phyloP scores from a whole-genome alignment of 148 eudicot genomes.

The Arctostaphylos glauca region DNA sequence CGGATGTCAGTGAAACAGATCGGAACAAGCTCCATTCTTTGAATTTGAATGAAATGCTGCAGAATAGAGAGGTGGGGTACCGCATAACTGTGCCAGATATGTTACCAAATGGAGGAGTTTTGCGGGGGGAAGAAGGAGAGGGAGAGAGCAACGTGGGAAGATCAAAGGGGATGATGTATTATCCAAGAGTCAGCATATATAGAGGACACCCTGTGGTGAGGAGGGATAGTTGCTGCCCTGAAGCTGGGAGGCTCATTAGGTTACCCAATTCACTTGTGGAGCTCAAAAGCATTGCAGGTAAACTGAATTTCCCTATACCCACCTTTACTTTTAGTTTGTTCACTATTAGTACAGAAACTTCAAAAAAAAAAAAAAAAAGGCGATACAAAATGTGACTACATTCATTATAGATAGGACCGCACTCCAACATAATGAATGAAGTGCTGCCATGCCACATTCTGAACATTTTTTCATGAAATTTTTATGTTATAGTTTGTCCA shows the following conservation, averaged over 20 bases:
- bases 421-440: not conserved
- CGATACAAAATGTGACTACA: not conserved
- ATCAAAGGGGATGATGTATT: slow-evolving; percentile 9
- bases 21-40: slow-evolving; percentile 9
- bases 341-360: not conserved
- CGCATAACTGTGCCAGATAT: slow-evolving; percentile 21
- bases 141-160: slow-evolving; percentile 17
- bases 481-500: not conserved
- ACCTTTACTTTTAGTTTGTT: not conserved
- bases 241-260: slow-evolving; percentile 52
- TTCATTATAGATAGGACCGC: not conserved
- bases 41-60: slow-evolving; percentile 36
- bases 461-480: not conserved
- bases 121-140: slow-evolving; percentile 11
- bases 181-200: slow-evolving; percentile 51
- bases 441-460: not conserved
- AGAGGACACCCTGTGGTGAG: slow-evolving; percentile 50
- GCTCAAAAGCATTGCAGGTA: slow-evolving; percentile 73
- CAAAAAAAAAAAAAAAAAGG: not conserved
- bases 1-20: slow-evolving; percentile 23
- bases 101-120: not conserved
- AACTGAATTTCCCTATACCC: not conserved
- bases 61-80: slow-evolving; percentile 39
- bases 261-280: slow-evolving; percentile 57
- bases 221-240: slow-evolving; percentile 26